phyloP scores from a whole-genome alignment of 768 basidiomycete genomes.

The Suillus tomentosus region DNA sequence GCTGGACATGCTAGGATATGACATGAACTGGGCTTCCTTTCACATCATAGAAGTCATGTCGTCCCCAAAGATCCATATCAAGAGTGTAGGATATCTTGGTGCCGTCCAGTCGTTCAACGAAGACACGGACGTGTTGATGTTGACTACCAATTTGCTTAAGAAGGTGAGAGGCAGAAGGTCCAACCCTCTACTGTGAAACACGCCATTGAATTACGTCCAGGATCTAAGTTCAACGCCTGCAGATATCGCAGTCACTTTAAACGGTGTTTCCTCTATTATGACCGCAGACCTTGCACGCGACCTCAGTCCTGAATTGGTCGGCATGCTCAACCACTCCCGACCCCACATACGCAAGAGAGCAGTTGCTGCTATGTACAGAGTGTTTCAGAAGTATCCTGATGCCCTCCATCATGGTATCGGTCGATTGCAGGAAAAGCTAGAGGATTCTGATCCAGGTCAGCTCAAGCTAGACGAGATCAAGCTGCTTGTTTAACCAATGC shows the following conservation, averaged over 20 bases:
- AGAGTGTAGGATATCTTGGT: conserved; percentile 94
- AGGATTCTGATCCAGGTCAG: conserved; percentile 73
- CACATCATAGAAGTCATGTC: conserved; percentile 99
- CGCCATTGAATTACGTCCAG: conserved; percentile 41
- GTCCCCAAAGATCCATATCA: conserved; percentile 86
- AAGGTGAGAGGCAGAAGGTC: conserved; percentile 57
- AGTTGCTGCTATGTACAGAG: conserved; percentile 78
- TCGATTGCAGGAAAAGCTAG: conserved; percentile 77
- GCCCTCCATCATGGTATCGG: conserved; percentile 63
- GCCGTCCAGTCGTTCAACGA: conserved; percentile 89
- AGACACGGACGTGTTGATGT: conserved; percentile 96
- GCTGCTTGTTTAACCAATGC: conserved; percentile 7
- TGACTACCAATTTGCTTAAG: conserved; percentile 94
- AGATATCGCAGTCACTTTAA: conserved; percentile 75
- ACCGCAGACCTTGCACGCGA: conserved; percentile 91
- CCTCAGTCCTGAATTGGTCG: conserved; percentile 79
- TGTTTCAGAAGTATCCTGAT: conserved; percentile 82
- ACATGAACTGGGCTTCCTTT: conserved; percentile 95
- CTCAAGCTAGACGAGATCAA: neutral
- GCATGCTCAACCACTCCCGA: conserved; percentile 88
- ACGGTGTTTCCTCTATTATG: conserved; percentile 82
- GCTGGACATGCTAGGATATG: conserved; percentile 97
- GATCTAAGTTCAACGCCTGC: conserved; percentile 77
- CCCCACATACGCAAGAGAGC: conserved; percentile 90
- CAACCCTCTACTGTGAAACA: neutral